Evolutionary conservation across 2,329 filamentous ascomycete species (phyloP), one percentile per base, ranked within the genome.

Genomic region (Venturia asperata): DNA sequence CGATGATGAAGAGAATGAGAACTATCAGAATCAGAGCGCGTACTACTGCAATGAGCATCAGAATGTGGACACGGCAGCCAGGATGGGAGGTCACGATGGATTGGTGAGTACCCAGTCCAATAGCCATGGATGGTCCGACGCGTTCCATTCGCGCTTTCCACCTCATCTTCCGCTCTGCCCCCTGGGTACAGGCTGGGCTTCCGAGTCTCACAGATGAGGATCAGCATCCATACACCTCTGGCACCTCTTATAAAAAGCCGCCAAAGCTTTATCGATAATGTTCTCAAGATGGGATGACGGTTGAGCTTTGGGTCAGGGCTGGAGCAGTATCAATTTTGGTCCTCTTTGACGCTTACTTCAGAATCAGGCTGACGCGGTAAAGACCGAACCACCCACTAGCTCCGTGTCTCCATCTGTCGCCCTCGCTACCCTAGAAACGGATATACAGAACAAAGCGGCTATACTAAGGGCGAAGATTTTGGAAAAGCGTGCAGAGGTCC

Each of bases 361-460:
- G 52, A 5, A 9, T 34, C 52, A 15, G 37, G 15, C 52, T 58
- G 52, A 58, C 52, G 19, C 17, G 19, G 19, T 37, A 5, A n/a
- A 58, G 52, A 58, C 37, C 15, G 30, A 58, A 37, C 30, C 52
- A 37, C 30, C 13, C 13, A 34, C 52, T 5, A 24, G 52, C 24
- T n/a, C 10, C 27, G 52, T 37, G 2, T 27, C 52, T 58, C 52
- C 52, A 37, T 58, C 52, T 11, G 27, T 37, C 10, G 52, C 52
- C 52, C 52, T 58, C 17, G 30, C 52, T 4, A 58, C 15, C 52
- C 30, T 58, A 58, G 52, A 58, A 11, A 19, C 27, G 27, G 27
- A 58, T 37, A 58, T 58, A 19, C 52, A 61, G 21, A 45, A 61
- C 39, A 61, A 61, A 24, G 60, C 60, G 21, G 60, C 60, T 11